Conservation (phyloP, 176 grass and related monocot genomes). For the Zoysia pacifica region DNA sequence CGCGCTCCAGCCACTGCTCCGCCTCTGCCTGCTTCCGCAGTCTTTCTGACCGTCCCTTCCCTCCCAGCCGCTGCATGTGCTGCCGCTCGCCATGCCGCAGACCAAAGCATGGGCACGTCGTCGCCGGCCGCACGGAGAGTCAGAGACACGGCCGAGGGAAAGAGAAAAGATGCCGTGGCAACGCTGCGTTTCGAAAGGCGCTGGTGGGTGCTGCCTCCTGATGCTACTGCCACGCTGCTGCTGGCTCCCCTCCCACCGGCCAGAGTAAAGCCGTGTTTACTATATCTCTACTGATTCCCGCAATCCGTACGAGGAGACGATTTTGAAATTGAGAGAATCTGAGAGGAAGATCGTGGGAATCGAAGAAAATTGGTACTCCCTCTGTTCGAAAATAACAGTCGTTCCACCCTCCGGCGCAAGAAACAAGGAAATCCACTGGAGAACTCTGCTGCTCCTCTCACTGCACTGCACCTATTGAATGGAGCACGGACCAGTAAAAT, state of each 20-base stretch:
- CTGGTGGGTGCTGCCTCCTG: constrained; percentile 29
- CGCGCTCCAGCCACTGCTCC: constrained; percentile 38
- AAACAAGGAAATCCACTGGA: no score
- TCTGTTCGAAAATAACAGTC: no score
- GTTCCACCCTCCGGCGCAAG: no score
- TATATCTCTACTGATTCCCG: no score
- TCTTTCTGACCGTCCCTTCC: constrained; percentile 50
- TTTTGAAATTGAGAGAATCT: no score
- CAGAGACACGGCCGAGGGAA: not conserved
- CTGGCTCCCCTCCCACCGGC: constrained; percentile 28
- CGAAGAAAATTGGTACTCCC: no score
- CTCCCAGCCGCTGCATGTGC: constrained; percentile 52
- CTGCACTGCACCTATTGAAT: no score
- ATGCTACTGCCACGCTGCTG: constrained; percentile 13
- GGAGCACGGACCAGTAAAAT: no score
- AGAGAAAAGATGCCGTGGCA: not conserved
- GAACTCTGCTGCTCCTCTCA: no score
- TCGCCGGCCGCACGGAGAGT: not conserved
- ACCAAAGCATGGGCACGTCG: constrained; percentile 15
- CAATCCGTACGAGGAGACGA: no score
- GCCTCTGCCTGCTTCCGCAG: not conserved
- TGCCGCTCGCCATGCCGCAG: constrained; percentile 16
- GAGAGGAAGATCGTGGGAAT: no score
- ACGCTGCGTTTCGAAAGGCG: constrained; percentile 37
- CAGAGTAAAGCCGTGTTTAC: constrained; percentile 1